A percentile compares a stretch with the other conserved stretches of the same genome.
These are phyloP conservation scores for Hymenoscyphus albidus DNA, from an alignment of 2,329 filamentous ascomycete species.

Conservation along the genomic window DNA sequence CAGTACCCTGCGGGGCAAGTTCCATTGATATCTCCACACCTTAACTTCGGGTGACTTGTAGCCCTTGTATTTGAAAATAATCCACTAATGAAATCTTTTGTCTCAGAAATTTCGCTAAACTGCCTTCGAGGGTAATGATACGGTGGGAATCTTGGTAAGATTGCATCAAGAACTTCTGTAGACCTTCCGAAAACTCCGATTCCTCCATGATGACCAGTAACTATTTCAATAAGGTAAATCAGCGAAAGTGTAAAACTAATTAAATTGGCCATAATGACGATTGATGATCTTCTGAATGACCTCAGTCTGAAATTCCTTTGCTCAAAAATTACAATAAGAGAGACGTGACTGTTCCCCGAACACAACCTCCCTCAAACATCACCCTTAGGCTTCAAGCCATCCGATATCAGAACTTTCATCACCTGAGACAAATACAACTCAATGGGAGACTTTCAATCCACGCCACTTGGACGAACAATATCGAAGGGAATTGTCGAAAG, in stretches of 20 bases:
- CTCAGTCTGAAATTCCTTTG: neutral
- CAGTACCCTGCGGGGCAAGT: neutral
- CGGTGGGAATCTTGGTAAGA: neutral
- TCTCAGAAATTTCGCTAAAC: neutral
- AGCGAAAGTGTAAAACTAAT: neutral
- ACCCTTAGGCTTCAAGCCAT: neutral
- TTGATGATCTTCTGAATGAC: neutral
- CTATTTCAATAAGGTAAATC: neutral
- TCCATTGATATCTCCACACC: neutral
- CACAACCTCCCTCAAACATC: neutral
- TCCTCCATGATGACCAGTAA: neutral
- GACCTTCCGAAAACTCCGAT: neutral
- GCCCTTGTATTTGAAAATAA: neutral
- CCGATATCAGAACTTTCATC: neutral
- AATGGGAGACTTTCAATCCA: neutral
- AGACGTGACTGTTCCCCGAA: neutral
- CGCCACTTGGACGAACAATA: neutral
- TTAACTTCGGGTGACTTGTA: neutral
- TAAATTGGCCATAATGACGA: neutral
- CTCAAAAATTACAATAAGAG: neutral
- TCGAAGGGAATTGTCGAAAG: neutral
- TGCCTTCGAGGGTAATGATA: neutral
- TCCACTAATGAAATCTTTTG: neutral
- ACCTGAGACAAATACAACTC: neutral
- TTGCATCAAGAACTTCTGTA: neutral